These are phyloP conservation scores for Rhizophagus prolifer DNA, from an alignment of 192 early-diverging fungal species.

Conservation along the genomic window DNA sequence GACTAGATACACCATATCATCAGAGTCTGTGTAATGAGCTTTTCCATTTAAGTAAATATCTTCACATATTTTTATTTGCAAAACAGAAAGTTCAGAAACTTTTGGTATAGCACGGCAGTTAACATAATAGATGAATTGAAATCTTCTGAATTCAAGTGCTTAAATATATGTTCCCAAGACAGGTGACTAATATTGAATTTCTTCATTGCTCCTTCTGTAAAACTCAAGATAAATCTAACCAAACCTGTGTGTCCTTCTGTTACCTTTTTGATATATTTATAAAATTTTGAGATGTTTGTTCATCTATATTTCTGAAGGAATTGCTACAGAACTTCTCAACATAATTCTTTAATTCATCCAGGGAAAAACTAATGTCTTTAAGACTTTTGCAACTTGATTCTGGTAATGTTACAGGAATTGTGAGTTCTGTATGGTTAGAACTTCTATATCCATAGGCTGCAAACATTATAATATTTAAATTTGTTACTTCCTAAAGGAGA, in stretches of 20 bases:
- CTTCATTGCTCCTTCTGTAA: background rate
- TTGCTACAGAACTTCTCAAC: background rate
- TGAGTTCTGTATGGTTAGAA: background rate
- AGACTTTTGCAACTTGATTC: conserved; percentile 2
- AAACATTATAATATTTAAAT: conserved; percentile 10
- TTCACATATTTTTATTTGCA: background rate
- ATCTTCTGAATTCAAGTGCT: background rate
- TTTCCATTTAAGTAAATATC: conserved; percentile 5
- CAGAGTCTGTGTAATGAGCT: background rate
- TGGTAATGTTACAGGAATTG: background rate
- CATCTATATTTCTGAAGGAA: background rate
- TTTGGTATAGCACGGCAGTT: background rate
- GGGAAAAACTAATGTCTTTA: background rate
- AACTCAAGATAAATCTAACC: background rate
- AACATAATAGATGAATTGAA: background rate
- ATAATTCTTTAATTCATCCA: background rate
- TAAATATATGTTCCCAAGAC: background rate
- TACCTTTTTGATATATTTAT: background rate
- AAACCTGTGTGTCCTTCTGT: too few relatives aligned
- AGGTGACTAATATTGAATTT: background rate
- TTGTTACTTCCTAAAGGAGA: background rate
- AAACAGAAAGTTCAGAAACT: background rate
- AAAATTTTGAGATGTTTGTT: background rate
- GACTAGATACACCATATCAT: too few relatives aligned
- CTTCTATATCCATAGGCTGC: conserved; percentile 26